phyloP scores from a whole-genome alignment of 1,284 basidiomycete genomes.

The Singerocomus rubriflavus region DNA sequence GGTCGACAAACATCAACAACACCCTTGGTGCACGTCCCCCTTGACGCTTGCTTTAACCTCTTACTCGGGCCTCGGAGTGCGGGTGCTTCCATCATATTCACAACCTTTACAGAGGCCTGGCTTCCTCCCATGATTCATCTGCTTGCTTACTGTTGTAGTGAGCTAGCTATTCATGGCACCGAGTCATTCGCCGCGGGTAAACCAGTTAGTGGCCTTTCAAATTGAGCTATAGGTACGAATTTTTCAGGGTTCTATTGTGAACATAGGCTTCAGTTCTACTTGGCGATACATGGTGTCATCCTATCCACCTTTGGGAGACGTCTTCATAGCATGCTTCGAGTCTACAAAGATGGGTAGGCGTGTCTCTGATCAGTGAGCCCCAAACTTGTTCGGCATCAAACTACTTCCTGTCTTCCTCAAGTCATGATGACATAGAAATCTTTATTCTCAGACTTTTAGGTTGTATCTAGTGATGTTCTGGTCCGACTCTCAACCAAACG shows the following conservation, averaged over 20 bases:
- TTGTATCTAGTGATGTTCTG: no score
- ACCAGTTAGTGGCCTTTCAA: slow-evolving; percentile 22
- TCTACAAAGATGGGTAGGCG: slow-evolving; percentile 25
- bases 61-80: neutral
- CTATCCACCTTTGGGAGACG: slow-evolving; percentile 42
- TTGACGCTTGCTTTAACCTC: neutral
- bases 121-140: slow-evolving; percentile 39
- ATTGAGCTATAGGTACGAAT: neutral
- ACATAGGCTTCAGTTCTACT: slow-evolving; percentile 42
- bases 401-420: no score
- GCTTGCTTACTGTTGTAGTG: slow-evolving; percentile 33
- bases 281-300: slow-evolving; percentile 30
- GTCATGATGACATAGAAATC: no score
- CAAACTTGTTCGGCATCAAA: neutral
- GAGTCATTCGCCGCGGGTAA: slow-evolving; percentile 34
- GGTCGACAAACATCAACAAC: slow-evolving; percentile 33
- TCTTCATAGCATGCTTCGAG: neutral
- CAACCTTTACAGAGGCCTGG: slow-evolving; percentile 35
- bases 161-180: neutral
- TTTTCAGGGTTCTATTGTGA: slow-evolving; percentile 38
- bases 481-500: no score
- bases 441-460: no score
- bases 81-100: slow-evolving; percentile 37
- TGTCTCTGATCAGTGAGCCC: slow-evolving; percentile 37
- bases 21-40: slow-evolving; percentile 32